phyloP scores from a whole-genome alignment of 352 stramenopile species.

The Phytophthora uliginosa region DNA sequence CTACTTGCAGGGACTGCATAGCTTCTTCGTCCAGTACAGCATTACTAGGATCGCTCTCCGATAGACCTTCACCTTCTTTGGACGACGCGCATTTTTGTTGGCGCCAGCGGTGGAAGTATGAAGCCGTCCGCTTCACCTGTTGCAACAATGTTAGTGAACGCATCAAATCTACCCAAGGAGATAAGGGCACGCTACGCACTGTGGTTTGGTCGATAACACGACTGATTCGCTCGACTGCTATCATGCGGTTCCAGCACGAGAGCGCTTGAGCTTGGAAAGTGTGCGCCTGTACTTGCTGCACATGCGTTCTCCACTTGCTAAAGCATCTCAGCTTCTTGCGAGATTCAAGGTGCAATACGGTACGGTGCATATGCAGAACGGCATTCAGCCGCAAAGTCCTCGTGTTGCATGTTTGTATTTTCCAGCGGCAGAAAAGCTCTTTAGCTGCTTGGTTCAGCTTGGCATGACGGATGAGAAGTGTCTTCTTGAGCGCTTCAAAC shows the following conservation, averaged over 20 bases:
- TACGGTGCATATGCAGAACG: slow-evolving; percentile 55
- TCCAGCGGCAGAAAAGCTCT: slow-evolving; percentile 56
- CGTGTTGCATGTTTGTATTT: slow-evolving; percentile 38
- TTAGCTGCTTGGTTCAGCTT: slow-evolving; percentile 44
- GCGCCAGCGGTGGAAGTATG: slow-evolving; percentile 52
- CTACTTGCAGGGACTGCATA: slow-evolving; percentile 53
- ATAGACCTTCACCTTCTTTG: not conserved
- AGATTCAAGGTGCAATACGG: slow-evolving; percentile 43
- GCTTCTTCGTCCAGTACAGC: slow-evolving; percentile 34
- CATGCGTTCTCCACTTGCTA: slow-evolving; percentile 52
- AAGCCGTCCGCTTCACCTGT: slow-evolving; percentile 50
- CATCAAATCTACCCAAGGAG: not conserved
- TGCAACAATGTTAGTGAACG: slow-evolving; percentile 9
- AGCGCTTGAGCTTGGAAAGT: slow-evolving; percentile 54
- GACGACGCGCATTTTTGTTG: slow-evolving; percentile 10
- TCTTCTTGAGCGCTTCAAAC: slow-evolving; percentile 73
- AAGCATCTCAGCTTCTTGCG: slow-evolving; percentile 45
- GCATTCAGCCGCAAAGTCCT: slow-evolving; percentile 41
- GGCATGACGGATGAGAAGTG: slow-evolving; percentile 62
- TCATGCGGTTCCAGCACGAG: slow-evolving; percentile 75
- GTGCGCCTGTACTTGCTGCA: slow-evolving; percentile 46
- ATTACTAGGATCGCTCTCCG: not conserved
- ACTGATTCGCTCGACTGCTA: slow-evolving; percentile 67
- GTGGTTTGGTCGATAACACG: slow-evolving; percentile 51
- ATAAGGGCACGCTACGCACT: slow-evolving; percentile 29